A percentile compares a stretch with the other conserved stretches of the same genome.
phyloP scores from a whole-genome alignment of 352 stramenopile genomes.

The Phytophthora sojae region DNA sequence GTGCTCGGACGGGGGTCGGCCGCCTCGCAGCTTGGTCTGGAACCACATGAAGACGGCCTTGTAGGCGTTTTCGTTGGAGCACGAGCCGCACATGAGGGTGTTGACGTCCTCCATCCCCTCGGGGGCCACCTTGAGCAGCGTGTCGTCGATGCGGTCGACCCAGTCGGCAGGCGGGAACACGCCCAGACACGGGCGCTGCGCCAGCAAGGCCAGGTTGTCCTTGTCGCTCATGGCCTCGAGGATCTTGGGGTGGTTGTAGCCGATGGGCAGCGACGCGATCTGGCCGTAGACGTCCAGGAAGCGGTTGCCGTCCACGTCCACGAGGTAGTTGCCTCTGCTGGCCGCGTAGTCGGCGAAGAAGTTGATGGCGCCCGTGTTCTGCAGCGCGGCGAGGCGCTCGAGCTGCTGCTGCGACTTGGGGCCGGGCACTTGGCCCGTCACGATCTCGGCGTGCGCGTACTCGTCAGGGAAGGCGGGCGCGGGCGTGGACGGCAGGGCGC shows the following conservation, averaged over 20 bases:
- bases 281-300: constrained; percentile 88
- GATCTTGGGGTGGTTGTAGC: constrained; percentile 89
- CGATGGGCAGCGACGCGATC: constrained; percentile 84
- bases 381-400: constrained; percentile 54
- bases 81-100: constrained; percentile 90
- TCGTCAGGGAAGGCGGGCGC: constrained; percentile 72
- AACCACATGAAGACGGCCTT: constrained; percentile 92
- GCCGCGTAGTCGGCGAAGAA: constrained; percentile 85
- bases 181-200: constrained; percentile 77
- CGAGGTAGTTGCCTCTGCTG: constrained; percentile 86
- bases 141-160: constrained; percentile 72
- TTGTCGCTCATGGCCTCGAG: constrained; percentile 66
- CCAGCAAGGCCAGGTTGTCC: constrained; percentile 72
- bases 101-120: constrained; percentile 72
- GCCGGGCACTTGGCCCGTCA: constrained; percentile 65
- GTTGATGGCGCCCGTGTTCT: constrained; percentile 74
- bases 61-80: constrained; percentile 89
- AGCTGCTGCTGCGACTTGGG: constrained; percentile 73
- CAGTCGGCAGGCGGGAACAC: constrained; percentile 83
- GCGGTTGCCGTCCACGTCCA: constrained; percentile 86
- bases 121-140: constrained; percentile 66
- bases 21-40: constrained; percentile 74
- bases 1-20: constrained; percentile 57
- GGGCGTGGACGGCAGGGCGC: constrained; percentile 48
- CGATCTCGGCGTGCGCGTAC: constrained; percentile 54